These are phyloP conservation scores for Ophioceras dolichostomum DNA, from an alignment of 2,329 filamentous ascomycete genomes.

Conservation along the genomic window DNA sequence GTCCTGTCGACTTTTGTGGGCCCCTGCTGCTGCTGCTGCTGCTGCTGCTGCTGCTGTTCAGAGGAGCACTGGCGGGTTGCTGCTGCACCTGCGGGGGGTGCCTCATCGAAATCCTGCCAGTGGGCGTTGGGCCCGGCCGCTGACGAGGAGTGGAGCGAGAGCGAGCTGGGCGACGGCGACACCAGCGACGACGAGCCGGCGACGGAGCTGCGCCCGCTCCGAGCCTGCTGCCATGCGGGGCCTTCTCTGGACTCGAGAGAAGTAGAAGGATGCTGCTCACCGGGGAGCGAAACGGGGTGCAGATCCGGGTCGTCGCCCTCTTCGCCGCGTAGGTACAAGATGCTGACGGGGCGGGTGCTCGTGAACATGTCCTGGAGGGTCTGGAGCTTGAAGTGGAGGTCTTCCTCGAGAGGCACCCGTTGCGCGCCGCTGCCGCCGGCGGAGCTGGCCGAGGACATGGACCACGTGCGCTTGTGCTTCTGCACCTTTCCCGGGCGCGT, in stretches of 20 bases:
- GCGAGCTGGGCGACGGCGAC: slow-evolving; percentile 54
- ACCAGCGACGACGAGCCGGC: slow-evolving; percentile 50
- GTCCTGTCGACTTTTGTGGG: slow-evolving; percentile 38
- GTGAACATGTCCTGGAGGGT: slow-evolving; percentile 81
- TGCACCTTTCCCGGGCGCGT: slow-evolving; percentile 67
- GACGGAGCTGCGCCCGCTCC: slow-evolving; percentile 44
- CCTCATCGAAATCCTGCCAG: slow-evolving; percentile 46
- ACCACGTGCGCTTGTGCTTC: slow-evolving; percentile 93
- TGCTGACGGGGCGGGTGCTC: slow-evolving; percentile 66
- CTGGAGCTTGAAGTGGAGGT: slow-evolving; percentile 66
- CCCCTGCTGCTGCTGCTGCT: slow-evolving; percentile 43
- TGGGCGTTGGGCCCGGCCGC: slow-evolving; percentile 26
- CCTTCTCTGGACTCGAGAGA: slow-evolving; percentile 37
- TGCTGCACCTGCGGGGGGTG: slow-evolving; percentile 19
- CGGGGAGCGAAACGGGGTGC: slow-evolving; percentile 61
- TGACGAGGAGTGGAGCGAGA: slow-evolving; percentile 49
- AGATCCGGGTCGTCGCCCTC: slow-evolving; percentile 70
- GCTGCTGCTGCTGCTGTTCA: slow-evolving; percentile 20
- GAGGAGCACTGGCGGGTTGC: no score
- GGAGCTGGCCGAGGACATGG: slow-evolving; percentile 70
- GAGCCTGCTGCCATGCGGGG: slow-evolving; percentile 34
- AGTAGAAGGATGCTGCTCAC: no score
- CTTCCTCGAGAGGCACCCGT: slow-evolving; percentile 53
- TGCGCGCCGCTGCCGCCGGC: slow-evolving; percentile 33
- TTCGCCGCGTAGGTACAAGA: slow-evolving; percentile 65